These are phyloP conservation scores for Bryum argenteum DNA, from an alignment of 225 moss, liverwort and hornwort genomes.

Conservation along the genomic window DNA sequence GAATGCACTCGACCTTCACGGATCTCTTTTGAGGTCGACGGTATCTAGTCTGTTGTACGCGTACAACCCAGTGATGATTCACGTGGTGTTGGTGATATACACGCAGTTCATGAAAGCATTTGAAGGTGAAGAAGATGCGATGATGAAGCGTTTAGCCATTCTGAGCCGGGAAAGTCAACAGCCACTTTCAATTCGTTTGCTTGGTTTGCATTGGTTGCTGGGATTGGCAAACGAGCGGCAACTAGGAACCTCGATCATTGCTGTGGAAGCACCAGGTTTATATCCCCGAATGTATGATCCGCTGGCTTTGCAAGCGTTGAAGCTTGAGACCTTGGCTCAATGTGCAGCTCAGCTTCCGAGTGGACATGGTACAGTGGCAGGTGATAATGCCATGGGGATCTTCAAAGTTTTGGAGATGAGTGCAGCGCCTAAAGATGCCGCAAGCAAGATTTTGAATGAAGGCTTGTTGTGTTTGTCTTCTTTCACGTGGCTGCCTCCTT, in stretches of 20 bases:
- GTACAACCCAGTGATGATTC: constrained; percentile 88
- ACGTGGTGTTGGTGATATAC: constrained; percentile 74
- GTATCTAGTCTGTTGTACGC: constrained; percentile 70
- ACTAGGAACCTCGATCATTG: constrained; percentile 53
- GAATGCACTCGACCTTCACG: constrained; percentile 84
- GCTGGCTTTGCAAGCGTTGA: constrained; percentile 82
- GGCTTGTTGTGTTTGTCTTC: constrained; percentile 84
- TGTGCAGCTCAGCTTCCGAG: constrained; percentile 59
- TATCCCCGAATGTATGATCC: constrained; percentile 94
- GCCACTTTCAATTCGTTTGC: constrained; percentile 75
- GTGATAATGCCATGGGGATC: constrained; percentile 41
- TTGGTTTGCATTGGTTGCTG: constrained; percentile 90
- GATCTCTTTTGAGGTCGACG: constrained; percentile 74
- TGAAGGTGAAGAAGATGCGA: constrained; percentile 60
- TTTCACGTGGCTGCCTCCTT: constrained; percentile 89
- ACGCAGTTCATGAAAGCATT: constrained; percentile 75
- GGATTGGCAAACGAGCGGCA: constrained; percentile 68
- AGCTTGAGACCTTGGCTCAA: constrained; percentile 86
- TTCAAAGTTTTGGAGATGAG: constrained; percentile 57
- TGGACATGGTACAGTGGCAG: constrained; percentile 7
- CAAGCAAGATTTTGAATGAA: constrained; percentile 73
- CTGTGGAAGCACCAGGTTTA: constrained; percentile 63
- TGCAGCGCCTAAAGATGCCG: constrained; percentile 42
- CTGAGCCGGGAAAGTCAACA: constrained; percentile 81
- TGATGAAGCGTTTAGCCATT: constrained; percentile 70